Conservation (phyloP, 352 stramenopile species). For the Globisporangium acanthophoron region DNA sequence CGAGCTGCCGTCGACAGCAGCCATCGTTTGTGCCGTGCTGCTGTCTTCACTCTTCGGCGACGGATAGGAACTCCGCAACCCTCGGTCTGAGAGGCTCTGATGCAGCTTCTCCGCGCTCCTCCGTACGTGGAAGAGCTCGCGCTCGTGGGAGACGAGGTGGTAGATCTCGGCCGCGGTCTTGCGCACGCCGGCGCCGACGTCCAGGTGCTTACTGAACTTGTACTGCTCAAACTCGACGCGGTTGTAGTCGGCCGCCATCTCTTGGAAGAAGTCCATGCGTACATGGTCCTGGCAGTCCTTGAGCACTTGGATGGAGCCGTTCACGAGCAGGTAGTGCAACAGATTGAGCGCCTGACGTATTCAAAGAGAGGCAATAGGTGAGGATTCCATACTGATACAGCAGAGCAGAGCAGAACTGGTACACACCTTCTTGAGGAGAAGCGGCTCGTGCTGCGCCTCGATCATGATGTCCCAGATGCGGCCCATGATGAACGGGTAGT, state of each 20-base stretch:
- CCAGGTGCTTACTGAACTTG: constrained; percentile 64
- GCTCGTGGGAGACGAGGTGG: constrained; percentile 39
- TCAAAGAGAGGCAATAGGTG: background rate
- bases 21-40: background rate
- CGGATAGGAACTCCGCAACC: constrained; percentile 29
- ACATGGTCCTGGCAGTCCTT: constrained; percentile 45
- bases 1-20: constrained; percentile 5
- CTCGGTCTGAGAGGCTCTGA: constrained; percentile 42
- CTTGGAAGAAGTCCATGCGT: constrained; percentile 38
- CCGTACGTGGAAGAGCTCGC: constrained; percentile 38
- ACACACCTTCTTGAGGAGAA: constrained; percentile 51
- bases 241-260: constrained; percentile 57
- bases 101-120: constrained; percentile 48
- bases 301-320: constrained; percentile 64
- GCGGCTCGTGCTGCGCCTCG: constrained; percentile 43
- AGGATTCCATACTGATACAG: background rate
- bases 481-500: constrained; percentile 67
- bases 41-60: constrained; percentile 10
- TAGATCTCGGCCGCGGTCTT: constrained; percentile 54
- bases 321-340: constrained; percentile 59
- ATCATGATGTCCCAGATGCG: constrained; percentile 70
- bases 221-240: constrained; percentile 71
- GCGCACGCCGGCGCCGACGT: constrained; percentile 56
- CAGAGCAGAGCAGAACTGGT: background rate
- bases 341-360: constrained; percentile 42